A percentile compares a stretch with the other conserved stretches of the same genome.
phyloP scores from a whole-genome alignment of 1,284 basidiomycete genomes.

The Amylostereum chailletii region DNA sequence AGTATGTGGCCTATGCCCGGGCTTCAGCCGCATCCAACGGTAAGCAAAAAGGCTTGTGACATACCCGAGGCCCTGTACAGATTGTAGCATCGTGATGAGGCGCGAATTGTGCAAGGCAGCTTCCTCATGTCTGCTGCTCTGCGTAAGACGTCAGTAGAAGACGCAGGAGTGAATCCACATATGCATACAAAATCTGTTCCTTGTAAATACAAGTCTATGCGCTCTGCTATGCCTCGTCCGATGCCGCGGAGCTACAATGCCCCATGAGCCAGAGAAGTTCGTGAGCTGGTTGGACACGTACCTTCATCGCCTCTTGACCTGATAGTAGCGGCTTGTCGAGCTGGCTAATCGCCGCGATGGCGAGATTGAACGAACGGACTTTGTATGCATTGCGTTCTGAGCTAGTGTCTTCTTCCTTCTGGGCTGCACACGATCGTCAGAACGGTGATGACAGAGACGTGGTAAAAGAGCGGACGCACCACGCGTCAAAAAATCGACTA shows the following conservation, averaged over 20 bases:
- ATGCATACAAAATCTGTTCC: conserved; percentile 24
- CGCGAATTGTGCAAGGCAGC: not conserved
- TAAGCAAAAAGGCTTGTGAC: conserved; percentile 1
- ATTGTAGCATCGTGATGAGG: conserved; percentile 15
- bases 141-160: conserved; percentile 9
- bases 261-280: not conserved
- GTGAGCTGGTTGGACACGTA: conserved; percentile 13
- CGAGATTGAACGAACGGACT: conserved; percentile 37
- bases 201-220: conserved; percentile 31
- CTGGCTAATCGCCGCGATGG: conserved; percentile 31
- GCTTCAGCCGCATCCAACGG: conserved; percentile 21
- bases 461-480: conserved; percentile 20
- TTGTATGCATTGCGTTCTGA: conserved; percentile 35
- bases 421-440: conserved; percentile 21
- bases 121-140: conserved; percentile 5
- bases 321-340: conserved; percentile 33
- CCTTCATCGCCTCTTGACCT: conserved; percentile 29
- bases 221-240: conserved; percentile 31
- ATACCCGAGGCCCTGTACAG: conserved; percentile 25
- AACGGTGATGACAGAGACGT: not conserved
- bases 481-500: conserved; percentile 31
- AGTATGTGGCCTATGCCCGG: conserved; percentile 22
- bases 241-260: conserved; percentile 30
- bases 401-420: conserved; percentile 31
- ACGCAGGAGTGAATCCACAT: conserved; percentile 8